Base-by-base conservation (phyloP, 441 rosid genomes). In the Croton setiger region DNA sequence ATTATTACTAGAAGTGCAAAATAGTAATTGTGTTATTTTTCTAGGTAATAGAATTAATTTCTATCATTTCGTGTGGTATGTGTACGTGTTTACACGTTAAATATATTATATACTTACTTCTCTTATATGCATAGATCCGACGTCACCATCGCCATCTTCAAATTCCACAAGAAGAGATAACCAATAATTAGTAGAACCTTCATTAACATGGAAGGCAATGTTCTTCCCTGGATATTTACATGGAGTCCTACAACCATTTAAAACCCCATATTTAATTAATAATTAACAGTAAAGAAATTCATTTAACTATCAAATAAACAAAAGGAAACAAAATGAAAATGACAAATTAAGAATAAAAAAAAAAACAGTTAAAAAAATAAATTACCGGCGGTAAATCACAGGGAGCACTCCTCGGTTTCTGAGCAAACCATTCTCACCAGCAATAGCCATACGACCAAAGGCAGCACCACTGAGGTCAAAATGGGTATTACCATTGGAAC, bases 111-210 rank as follows among this genome's bases (percentile, higher is more conserved):
- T 14, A 49, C 74, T 55, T 84, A 90, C 98, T 64, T 91, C 86
- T 81, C 82, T 86, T 17, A 94, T 87, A 57, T 94, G 96, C 97
- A 92, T 90, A 36, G 96, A 87, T 49, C 98, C 98, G 69, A 94
- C 87, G 73, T 94, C 99, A 21, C 98, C 99, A 72, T 94, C 98
- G 44, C 98, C 98, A 59, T 94, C 98, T 78, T 92, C 98, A 70
- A 81, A 94, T 77, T 86, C 96, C 61, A 92, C 92, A 27, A 88
- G 78, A 74, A 94, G 85, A 18, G 99, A 92, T 2, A 94, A 75
- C 96, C 97, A 94, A 44, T 82, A 88, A 65, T 81, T 80, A 4
- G 94, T 88, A 18, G 99, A 94, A 37, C 99, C 98, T 71, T 88
- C 97, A 63, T 90, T 92, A 35, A 92, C 94, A 63, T 82, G 92